A percentile compares a stretch with the other conserved stretches of the same genome.
Evolutionary conservation across 148 eudicot genomes (phyloP).

Genomic region (Chenopodium quinoa): DNA sequence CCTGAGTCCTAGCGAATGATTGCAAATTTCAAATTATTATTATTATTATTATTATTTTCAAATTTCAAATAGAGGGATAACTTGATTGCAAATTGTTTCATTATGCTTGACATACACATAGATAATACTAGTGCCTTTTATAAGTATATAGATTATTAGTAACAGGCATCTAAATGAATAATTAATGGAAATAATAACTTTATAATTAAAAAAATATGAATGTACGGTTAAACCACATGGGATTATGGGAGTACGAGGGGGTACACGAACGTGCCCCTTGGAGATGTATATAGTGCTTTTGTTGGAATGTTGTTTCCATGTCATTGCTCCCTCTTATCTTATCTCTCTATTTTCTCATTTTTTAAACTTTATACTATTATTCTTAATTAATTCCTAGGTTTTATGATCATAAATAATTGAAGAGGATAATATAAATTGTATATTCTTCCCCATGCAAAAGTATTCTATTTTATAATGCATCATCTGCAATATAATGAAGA

Average conservation of each 20-base stretch:
- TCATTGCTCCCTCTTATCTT: slow-evolving; percentile 15
- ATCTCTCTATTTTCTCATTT: background rate
- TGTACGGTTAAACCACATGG: slow-evolving; percentile 28
- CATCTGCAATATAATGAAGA: slow-evolving; percentile 6
- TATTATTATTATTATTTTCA: too few species aligned
- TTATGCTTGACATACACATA: too few species aligned
- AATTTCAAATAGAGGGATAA: too few species aligned
- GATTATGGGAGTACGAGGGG: slow-evolving; percentile 2
- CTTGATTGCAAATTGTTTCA: too few species aligned
- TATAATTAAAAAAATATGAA: background rate
- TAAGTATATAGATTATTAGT: background rate
- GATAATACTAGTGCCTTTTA: too few species aligned
- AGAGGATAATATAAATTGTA: background rate
- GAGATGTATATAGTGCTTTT: slow-evolving; percentile 6
- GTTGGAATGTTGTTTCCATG: slow-evolving; percentile 31
- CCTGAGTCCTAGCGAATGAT: too few species aligned
- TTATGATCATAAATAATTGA: slow-evolving; percentile 3
- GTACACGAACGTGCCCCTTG: slow-evolving; percentile 28
- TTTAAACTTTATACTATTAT: background rate
- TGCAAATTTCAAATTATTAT: too few species aligned
- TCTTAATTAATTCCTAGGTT: slow-evolving; percentile 13
- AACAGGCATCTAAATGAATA: background rate
- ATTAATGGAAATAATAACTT: background rate
- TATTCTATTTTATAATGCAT: background rate
- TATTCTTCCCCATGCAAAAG: background rate